phyloP scores from a whole-genome alignment of 352 stramenopile genomes.

The Blastocystis sp. region DNA sequence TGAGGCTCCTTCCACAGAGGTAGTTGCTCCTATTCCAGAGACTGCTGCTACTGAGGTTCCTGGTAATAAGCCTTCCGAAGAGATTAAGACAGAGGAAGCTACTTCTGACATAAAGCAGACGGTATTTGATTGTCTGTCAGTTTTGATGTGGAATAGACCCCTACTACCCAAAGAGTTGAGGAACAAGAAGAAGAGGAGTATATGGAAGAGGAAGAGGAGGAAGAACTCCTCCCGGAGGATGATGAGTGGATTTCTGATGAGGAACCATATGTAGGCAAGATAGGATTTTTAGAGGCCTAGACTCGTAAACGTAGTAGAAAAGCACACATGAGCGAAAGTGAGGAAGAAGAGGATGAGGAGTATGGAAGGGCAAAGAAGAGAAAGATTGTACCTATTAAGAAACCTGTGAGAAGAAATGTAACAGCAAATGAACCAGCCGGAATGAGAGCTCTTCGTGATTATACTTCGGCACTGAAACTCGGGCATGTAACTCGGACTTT shows the following conservation, averaged over 20 bases:
- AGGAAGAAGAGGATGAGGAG: constrained; percentile 38
- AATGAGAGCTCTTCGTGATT: constrained; percentile 57
- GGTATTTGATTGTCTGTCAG: neutral
- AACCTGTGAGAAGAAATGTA: constrained; percentile 19
- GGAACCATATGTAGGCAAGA: neutral
- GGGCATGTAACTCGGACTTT: neutral
- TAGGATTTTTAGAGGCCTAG: neutral
- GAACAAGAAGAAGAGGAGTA: neutral
- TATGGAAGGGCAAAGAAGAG: constrained; percentile 28
- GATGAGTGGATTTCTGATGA: constrained; percentile 54
- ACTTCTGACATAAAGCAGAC: neutral
- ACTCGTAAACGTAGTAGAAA: neutral
- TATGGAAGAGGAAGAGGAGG: constrained; percentile 31
- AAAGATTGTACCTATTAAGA: constrained; percentile 20
- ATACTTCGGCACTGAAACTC: constrained; percentile 57
- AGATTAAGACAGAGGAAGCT: neutral
- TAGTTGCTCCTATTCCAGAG: constrained; percentile 20
- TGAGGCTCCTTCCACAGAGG: neutral
- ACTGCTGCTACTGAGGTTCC: neutral
- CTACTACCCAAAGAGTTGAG: neutral
- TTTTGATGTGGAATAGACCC: neutral
- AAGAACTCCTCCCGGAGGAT: constrained; percentile 14
- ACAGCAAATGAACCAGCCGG: constrained; percentile 43
- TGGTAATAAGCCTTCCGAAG: neutral
- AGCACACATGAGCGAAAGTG: neutral